Evolutionary conservation across 2,329 filamentous ascomycete species (phyloP).

Genomic region (Microcyclosporella mali): DNA sequence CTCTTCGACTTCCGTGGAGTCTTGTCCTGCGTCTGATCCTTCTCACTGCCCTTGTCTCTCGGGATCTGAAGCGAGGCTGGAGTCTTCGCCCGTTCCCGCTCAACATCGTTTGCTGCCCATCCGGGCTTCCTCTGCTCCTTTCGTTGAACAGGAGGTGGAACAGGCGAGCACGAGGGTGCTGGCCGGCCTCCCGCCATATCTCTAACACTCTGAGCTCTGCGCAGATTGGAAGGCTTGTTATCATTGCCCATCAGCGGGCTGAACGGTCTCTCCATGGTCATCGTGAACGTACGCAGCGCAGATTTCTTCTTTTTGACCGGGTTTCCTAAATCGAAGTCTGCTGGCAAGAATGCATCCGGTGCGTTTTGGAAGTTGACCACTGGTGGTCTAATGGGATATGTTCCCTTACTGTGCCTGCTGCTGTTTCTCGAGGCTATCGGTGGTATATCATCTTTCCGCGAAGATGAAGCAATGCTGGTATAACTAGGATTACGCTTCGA

Average conservation of each 20-base stretch:
- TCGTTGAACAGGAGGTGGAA: conserved; percentile 1
- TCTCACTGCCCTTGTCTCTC: conserved; percentile 3
- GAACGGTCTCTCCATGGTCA: conserved; percentile 33
- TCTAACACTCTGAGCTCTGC: conserved; percentile 28
- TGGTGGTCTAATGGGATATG: conserved; percentile 11
- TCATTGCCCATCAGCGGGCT: conserved; percentile 23
- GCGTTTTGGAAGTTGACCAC: conserved; percentile 44
- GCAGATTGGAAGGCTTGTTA: conserved; percentile 19
- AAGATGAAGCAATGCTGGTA: conserved; percentile 33
- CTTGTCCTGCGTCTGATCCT: conserved; percentile 8
- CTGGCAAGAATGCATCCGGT: conserved; percentile 43
- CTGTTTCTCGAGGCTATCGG: not conserved
- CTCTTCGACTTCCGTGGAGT: conserved; percentile 24
- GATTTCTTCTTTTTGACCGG: conserved; percentile 24
- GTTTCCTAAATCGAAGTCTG: conserved; percentile 41
- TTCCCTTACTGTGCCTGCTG: conserved; percentile 2
- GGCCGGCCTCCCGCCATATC: conserved; percentile 10
- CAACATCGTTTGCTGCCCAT: conserved; percentile 19
- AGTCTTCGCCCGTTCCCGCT: conserved; percentile 15
- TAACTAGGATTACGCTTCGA: conserved; percentile 62
- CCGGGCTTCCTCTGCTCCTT: conserved; percentile 2
- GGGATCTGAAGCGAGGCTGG: conserved; percentile 14
- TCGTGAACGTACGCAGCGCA: conserved; percentile 26
- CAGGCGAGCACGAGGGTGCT: conserved; percentile 2
- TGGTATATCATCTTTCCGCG: conserved; percentile 26